Evolutionary conservation across 768 basidiomycete genomes (phyloP).

Genomic region (Suillus brevipes): DNA sequence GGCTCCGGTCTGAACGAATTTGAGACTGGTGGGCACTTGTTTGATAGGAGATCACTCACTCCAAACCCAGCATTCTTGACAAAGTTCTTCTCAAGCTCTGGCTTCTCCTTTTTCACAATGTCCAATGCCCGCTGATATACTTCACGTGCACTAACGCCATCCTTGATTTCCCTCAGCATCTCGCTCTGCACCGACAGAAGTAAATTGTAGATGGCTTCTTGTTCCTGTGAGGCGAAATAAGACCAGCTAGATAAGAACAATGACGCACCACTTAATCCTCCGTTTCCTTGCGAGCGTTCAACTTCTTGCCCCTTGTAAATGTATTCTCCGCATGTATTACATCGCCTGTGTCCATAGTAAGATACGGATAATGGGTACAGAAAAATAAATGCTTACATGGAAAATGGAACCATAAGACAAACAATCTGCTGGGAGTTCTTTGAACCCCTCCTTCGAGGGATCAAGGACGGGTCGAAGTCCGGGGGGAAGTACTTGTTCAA

Average conservation of each 20-base stretch:
- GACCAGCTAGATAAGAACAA: slow-evolving; percentile 29
- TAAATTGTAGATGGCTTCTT: slow-evolving; percentile 85
- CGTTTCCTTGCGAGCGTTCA: slow-evolving; percentile 98
- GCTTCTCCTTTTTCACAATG: slow-evolving; percentile 73
- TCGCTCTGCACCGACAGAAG: slow-evolving; percentile 78
- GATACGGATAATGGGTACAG: background rate
- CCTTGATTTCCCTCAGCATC: slow-evolving; percentile 72
- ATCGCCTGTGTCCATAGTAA: slow-evolving; percentile 56
- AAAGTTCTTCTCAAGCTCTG: slow-evolving; percentile 81
- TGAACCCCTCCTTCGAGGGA: slow-evolving; percentile 84
- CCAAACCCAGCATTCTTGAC: too few species aligned
- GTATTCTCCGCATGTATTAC: slow-evolving; percentile 96
- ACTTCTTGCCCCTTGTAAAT: slow-evolving; percentile 99
- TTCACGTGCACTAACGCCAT: slow-evolving; percentile 75
- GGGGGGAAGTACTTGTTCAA: slow-evolving; percentile 97
- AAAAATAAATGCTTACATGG: slow-evolving; percentile 62
- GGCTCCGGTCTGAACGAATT: slow-evolving; percentile 60
- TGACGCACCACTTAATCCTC: slow-evolving; percentile 67
- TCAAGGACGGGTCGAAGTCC: slow-evolving; percentile 97
- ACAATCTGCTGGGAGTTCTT: slow-evolving; percentile 97
- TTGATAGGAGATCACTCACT: slow-evolving; percentile 45
- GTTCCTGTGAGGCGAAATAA: slow-evolving; percentile 57
- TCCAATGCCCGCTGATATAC: slow-evolving; percentile 76
- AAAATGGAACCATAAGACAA: slow-evolving; percentile 98
- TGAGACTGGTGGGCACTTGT: background rate